These are phyloP conservation scores for Brassica cretica DNA, from an alignment of 345 rosid genomes.

Conservation along the genomic window DNA sequence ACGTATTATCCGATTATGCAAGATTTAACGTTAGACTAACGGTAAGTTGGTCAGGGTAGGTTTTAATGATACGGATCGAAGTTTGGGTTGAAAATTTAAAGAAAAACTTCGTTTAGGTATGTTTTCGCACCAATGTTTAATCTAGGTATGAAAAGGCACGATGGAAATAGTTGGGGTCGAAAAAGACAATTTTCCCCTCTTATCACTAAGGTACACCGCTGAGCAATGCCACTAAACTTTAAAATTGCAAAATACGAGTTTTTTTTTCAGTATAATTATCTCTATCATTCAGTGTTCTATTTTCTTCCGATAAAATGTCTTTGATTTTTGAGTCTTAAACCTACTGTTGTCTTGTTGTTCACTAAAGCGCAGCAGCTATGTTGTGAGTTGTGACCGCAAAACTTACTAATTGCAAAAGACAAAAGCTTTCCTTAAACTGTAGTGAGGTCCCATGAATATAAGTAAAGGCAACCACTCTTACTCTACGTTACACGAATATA, in stretches of 20 bases:
- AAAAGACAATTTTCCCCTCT: not conserved
- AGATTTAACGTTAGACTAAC: not conserved
- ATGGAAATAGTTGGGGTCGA: not conserved
- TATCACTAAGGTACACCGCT: not conserved
- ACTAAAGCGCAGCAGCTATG: not conserved
- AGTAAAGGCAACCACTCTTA: conserved; percentile 26
- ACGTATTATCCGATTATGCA: not conserved
- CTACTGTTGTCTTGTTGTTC: not conserved
- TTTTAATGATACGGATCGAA: not conserved
- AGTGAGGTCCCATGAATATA: conserved; percentile 2
- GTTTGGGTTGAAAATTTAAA: not conserved
- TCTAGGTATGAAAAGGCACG: not conserved
- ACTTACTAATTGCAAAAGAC: conserved; percentile 24
- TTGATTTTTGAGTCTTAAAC: not conserved
- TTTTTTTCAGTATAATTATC: not conserved
- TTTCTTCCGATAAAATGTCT: too few species aligned
- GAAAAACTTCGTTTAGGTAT: not conserved
- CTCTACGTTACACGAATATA: conserved; percentile 32
- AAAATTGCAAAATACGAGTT: conserved; percentile 11
- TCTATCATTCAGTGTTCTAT: too few species aligned
- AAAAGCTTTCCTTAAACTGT: conserved; percentile 1
- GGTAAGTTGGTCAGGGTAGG: not conserved
- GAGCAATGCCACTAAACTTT: conserved; percentile 2
- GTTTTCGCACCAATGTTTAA: not conserved
- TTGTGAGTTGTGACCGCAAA: not conserved